Conservation (phyloP, 2,329 filamentous ascomycete genomes). For the Ampelomyces quisqualis region DNA sequence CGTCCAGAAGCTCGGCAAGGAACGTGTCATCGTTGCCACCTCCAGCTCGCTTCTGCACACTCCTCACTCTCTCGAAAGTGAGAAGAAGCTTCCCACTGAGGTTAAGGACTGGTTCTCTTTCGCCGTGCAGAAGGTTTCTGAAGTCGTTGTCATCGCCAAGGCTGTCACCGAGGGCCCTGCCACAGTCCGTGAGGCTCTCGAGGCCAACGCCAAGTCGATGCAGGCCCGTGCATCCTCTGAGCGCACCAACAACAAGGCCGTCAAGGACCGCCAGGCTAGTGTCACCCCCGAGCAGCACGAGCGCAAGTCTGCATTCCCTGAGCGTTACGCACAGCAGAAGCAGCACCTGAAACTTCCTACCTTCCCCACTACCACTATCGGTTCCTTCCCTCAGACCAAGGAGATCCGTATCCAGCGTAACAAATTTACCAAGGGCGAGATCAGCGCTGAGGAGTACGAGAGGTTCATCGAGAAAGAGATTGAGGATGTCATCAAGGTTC, state of each 20-base stretch:
- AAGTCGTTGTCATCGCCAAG: conserved; percentile 93
- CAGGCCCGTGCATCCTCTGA: conserved; percentile 86
- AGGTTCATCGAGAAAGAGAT: conserved; percentile 99
- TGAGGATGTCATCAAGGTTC: conserved; percentile 88
- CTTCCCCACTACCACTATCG: conserved; percentile 99
- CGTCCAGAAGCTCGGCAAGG: conserved; percentile 94
- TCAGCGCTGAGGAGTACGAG: conserved; percentile 89
- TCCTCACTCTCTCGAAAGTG: conserved; percentile 93
- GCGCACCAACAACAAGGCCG: conserved; percentile 94
- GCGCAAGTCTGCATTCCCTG: conserved; percentile 85
- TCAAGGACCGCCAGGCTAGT: conserved; percentile 94
- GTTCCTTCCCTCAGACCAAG: conserved; percentile 99
- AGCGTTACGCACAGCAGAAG: conserved; percentile 84
- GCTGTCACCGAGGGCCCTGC: conserved; percentile 91
- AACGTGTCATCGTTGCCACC: conserved; percentile 93
- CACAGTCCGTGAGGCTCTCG: conserved; percentile 80
- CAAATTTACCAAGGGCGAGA: conserved; percentile 99
- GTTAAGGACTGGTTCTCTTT: conserved; percentile 99
- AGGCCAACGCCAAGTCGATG: conserved; percentile 95
- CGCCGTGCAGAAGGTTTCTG: conserved; percentile 87
- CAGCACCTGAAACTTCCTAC: conserved; percentile 88
- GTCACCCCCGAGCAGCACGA: conserved; percentile 84
- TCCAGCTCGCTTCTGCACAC: conserved; percentile 98
- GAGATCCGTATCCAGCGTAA: conserved; percentile 96
- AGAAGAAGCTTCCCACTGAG: conserved; percentile 96